Evolutionary conservation across 2,329 filamentous ascomycete genomes (phyloP).

Genomic region (Coniella lustricola): DNA sequence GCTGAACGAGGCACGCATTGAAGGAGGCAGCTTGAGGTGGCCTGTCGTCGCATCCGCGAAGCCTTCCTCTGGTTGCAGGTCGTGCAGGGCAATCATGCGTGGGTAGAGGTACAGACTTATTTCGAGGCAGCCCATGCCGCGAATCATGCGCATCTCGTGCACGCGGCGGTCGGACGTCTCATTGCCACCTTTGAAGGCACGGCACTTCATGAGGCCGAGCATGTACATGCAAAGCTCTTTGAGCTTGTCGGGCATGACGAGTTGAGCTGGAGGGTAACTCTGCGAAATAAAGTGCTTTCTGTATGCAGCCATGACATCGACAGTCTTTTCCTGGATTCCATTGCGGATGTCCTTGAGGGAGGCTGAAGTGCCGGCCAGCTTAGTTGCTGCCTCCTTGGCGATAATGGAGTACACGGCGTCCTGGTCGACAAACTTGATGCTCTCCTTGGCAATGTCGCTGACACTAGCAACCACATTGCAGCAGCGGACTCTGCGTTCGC

Average conservation of each 20-base stretch:
- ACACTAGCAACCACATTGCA: slow-evolving; percentile 91
- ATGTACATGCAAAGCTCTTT: slow-evolving; percentile 98
- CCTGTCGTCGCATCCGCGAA: slow-evolving; percentile 85
- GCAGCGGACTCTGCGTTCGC: slow-evolving; percentile 84
- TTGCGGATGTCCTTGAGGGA: slow-evolving; percentile 79
- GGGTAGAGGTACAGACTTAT: slow-evolving; percentile 91
- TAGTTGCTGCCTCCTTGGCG: slow-evolving; percentile 89
- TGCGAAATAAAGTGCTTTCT: slow-evolving; percentile 83
- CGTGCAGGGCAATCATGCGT: slow-evolving; percentile 86
- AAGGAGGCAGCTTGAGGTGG: slow-evolving; percentile 75
- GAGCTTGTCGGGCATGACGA: slow-evolving; percentile 90
- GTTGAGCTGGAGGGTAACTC: slow-evolving; percentile 79
- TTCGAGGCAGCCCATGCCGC: slow-evolving; percentile 78
- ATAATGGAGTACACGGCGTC: slow-evolving; percentile 85
- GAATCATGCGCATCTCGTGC: slow-evolving; percentile 85
- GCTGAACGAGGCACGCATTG: slow-evolving; percentile 76
- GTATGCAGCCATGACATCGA: slow-evolving; percentile 87
- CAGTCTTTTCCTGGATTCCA: slow-evolving; percentile 79
- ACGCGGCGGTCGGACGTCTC: slow-evolving; percentile 87
- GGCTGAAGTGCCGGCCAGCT: slow-evolving; percentile 62
- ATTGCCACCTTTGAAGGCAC: slow-evolving; percentile 86
- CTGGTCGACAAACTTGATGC: slow-evolving; percentile 90
- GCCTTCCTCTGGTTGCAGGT: slow-evolving; percentile 77
- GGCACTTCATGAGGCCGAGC: slow-evolving; percentile 79
- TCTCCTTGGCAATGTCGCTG: slow-evolving; percentile 74